These are phyloP conservation scores for Rosellinia necatrix DNA, from an alignment of 2,329 filamentous ascomycete species.

Conservation along the genomic window DNA sequence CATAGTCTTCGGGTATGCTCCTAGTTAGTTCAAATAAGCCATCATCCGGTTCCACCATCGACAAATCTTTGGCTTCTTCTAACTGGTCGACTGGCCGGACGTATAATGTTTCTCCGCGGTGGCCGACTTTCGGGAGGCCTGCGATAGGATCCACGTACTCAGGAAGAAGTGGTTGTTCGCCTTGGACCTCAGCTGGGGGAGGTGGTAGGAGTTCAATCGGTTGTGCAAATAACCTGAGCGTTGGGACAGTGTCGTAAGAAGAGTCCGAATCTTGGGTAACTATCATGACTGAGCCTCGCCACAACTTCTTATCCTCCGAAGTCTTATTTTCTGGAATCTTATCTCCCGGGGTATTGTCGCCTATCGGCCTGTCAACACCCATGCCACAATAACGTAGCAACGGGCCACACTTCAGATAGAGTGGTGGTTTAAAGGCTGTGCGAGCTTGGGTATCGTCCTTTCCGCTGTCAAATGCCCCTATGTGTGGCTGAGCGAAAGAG, in stretches of 20 bases:
- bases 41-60: slow-evolving; percentile 75
- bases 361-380: slow-evolving; percentile 61
- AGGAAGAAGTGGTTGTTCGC: slow-evolving; percentile 68
- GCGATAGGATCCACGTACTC: slow-evolving; percentile 90
- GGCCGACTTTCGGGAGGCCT: slow-evolving; percentile 82
- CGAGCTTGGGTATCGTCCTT: slow-evolving; percentile 66
- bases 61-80: slow-evolving; percentile 77
- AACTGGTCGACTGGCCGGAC: slow-evolving; percentile 88
- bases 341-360: slow-evolving; percentile 49
- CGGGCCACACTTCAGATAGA: slow-evolving; percentile 90
- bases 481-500: slow-evolving; percentile 53
- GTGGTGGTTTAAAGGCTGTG: slow-evolving; percentile 78
- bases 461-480: slow-evolving; percentile 68
- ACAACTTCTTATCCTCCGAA: slow-evolving; percentile 70
- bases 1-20: slow-evolving; percentile 55
- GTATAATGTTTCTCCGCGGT: slow-evolving; percentile 84
- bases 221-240: slow-evolving; percentile 82
- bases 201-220: slow-evolving; percentile 81
- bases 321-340: slow-evolving; percentile 54
- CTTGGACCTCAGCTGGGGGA: slow-evolving; percentile 70
- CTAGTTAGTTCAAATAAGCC: slow-evolving; percentile 78
- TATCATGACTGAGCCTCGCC: slow-evolving; percentile 95
- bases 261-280: slow-evolving; percentile 86
- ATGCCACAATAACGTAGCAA: slow-evolving; percentile 89
- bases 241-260: slow-evolving; percentile 78